phyloP scores from a whole-genome alignment of 2,329 filamentous ascomycete species.

The Kalmusia sp. region DNA sequence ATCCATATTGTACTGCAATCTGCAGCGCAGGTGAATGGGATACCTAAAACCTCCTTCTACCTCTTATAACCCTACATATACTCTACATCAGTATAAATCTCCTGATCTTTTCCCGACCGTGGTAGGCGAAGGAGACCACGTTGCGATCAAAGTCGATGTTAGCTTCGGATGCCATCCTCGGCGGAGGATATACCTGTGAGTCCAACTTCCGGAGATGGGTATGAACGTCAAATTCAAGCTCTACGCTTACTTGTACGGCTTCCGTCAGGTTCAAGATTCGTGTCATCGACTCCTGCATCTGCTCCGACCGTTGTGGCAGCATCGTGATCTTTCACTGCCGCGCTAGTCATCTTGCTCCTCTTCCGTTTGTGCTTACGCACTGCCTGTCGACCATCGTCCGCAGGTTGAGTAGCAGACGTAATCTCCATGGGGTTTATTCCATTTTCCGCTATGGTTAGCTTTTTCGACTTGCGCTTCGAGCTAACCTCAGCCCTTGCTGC shows the following conservation, averaged over 20 bases:
- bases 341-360: constrained; percentile 24
- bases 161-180: too few species aligned
- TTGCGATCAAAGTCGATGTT: too few species aligned
- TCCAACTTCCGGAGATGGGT: too few species aligned
- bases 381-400: constrained; percentile 3
- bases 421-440: background rate
- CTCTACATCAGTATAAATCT: too few species aligned
- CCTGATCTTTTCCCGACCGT: too few species aligned
- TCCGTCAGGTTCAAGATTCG: background rate
- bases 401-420: background rate
- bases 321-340: constrained; percentile 6
- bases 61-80: too few species aligned
- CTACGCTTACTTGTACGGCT: constrained; percentile 24
- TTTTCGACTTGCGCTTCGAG: constrained; percentile 20
- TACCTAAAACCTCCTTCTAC: too few species aligned
- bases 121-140: too few species aligned
- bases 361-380: constrained; percentile 31
- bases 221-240: constrained; percentile 13
- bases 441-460: background rate
- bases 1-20: too few species aligned
- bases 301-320: constrained; percentile 6
- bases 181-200: too few species aligned
- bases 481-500: constrained; percentile 28
- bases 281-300: background rate
- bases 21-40: too few species aligned